Evolutionary conservation across 129 eudicot species (phyloP).

Genomic region (Flaveria linearis): DNA sequence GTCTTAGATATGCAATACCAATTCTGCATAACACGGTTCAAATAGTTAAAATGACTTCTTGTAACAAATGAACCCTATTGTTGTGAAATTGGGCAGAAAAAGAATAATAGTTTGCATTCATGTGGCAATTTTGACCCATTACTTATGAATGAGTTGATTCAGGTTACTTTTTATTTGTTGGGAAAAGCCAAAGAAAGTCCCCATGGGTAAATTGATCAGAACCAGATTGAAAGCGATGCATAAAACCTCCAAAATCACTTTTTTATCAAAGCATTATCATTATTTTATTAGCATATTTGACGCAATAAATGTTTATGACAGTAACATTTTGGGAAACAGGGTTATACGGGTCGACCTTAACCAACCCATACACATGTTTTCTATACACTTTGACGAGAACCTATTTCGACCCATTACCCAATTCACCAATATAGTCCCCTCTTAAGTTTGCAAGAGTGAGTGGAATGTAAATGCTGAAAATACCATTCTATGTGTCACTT

Average conservation of each 20-base stretch:
- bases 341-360: not conserved
- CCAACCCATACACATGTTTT: not conserved
- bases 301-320: not conserved
- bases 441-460: not conserved
- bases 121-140: too few species aligned
- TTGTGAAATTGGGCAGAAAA: not conserved
- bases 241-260: not conserved
- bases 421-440: not conserved
- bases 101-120: too few species aligned
- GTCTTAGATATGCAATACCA: constrained; percentile 82
- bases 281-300: not conserved
- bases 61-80: not conserved
- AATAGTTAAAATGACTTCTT: constrained; percentile 12
- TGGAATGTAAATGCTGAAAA: not conserved
- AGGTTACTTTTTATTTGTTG: not conserved
- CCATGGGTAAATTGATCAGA: not conserved
- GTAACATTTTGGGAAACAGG: too few species aligned
- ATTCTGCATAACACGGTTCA: constrained; percentile 43
- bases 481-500: not conserved
- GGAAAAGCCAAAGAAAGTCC: not conserved
- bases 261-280: not conserved
- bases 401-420: not conserved
- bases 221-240: not conserved
- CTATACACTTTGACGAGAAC: not conserved
- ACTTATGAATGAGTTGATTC: not conserved